Base-by-base conservation (phyloP, 345 rosid species). In the Excoecaria cochinchinensis region DNA sequence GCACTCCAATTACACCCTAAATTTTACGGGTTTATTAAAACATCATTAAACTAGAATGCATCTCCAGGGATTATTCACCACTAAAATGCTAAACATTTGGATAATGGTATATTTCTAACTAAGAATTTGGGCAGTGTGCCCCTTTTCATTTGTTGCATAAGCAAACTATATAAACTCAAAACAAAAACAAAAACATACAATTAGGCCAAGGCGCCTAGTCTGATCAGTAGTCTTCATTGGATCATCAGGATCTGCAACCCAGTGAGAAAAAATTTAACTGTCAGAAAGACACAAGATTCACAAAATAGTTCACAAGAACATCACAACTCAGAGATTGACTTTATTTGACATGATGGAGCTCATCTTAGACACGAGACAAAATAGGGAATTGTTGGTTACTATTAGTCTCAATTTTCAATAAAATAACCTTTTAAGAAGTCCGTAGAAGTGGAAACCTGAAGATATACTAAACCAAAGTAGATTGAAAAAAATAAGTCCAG, bases 141-240 rank as follows among this genome's bases (percentile, higher is more conserved):
- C 21, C 50, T 10, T 65, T 39, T 24, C 44, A 22, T 31, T 31
- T 62, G 64, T 56, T 25, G 67, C 39, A n/a, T 40, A 63, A 40
- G 66, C 51, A 16, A 19, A 69, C 66, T 21, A 63, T 5, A 63
- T 21, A 55, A 31, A 31, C 31, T 31, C 31, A 31, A 16, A 31
- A 40, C 8, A 15, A 65, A 58, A 70, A 52, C 13, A 6, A 39
- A 51, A 58, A 62, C 90, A 63, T 90, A 95, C 99, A 50, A 93
- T 91, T 57, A 95, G 84, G 76, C 99, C 98, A 71, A 95, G 98
- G 68, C 78, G 90, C 82, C 97, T 90, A 10, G 98, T 93, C 82
- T 95, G 98, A 76, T 95, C 97, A 2, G 95, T 93, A 14, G 97
- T 91, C 90, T 91, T 95, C 89, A 95, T 72, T 0, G 98, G 99